These are phyloP conservation scores for Musa itinerans DNA, from an alignment of 176 grass and related monocot species.

Conservation along the genomic window DNA sequence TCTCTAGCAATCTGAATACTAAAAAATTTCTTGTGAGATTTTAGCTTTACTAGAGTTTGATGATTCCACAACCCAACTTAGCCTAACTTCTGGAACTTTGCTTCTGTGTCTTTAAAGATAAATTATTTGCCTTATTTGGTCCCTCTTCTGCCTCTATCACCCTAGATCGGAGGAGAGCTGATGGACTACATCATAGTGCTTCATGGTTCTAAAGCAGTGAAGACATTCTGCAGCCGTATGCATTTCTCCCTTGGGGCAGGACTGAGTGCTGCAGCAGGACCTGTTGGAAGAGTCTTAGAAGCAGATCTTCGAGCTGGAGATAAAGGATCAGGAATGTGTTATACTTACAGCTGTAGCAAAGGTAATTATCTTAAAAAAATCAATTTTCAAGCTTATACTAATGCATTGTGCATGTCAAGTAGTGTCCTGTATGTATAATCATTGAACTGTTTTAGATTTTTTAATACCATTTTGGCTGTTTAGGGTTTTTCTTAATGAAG, in stretches of 20 bases:
- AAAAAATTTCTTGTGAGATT: neutral
- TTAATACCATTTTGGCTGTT: too few relatives aligned
- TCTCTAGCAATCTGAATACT: neutral
- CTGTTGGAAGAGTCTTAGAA: constrained; percentile 82
- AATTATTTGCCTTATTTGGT: neutral
- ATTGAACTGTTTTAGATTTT: too few relatives aligned
- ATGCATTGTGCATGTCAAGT: neutral
- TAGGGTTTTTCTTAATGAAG: too few relatives aligned
- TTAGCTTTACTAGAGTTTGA: neutral
- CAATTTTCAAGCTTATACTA: neutral
- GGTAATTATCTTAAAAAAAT: constrained; percentile 29
- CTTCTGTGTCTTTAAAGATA: neutral
- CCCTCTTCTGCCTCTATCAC: constrained; percentile 6
- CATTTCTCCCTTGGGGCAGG: constrained; percentile 89
- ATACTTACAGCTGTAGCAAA: constrained; percentile 97
- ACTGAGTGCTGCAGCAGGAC: constrained; percentile 71
- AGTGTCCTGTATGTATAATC: too few relatives aligned
- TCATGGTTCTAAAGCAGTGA: constrained; percentile 59
- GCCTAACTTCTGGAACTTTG: neutral
- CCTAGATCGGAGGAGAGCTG: constrained; percentile 62
- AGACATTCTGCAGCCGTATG: constrained; percentile 64
- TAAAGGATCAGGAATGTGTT: constrained; percentile 67
- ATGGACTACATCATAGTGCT: constrained; percentile 90
- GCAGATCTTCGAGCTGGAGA: constrained; percentile 75
- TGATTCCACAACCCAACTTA: neutral